These are phyloP conservation scores for Candida caryicola DNA, from an alignment of 805 yeast genomes.

Conservation along the genomic window DNA sequence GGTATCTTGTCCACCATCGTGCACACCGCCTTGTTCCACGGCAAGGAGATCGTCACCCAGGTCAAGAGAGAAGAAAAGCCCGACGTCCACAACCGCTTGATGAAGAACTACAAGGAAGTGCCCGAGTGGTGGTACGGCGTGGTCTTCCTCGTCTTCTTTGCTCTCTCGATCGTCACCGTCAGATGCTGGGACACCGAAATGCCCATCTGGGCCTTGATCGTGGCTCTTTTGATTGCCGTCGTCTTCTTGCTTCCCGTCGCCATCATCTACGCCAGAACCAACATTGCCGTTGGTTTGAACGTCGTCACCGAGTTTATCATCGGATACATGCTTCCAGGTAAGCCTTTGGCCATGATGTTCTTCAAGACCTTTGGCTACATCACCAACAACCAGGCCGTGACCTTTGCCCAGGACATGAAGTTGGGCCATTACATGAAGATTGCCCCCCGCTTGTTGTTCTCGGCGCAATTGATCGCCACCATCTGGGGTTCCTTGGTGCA, in stretches of 20 bases:
- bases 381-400: constrained; percentile 47
- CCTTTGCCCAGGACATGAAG: constrained; percentile 47
- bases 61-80: constrained; percentile 26
- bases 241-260: constrained; percentile 41
- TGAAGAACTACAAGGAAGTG: constrained; percentile 43
- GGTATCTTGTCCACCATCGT: constrained; percentile 59
- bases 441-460: constrained; percentile 38
- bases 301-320: constrained; percentile 43
- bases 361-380: constrained; percentile 48
- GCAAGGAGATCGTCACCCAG: constrained; percentile 45
- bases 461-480: constrained; percentile 44
- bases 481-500: constrained; percentile 42
- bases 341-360: constrained; percentile 48
- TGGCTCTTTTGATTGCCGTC: constrained; percentile 39
- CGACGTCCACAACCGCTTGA: constrained; percentile 52
- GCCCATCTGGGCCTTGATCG: constrained; percentile 41
- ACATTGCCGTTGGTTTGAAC: constrained; percentile 39
- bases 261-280: constrained; percentile 34
- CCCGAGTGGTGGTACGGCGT: constrained; percentile 46
- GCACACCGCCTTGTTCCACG: constrained; percentile 58
- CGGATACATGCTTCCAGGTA: constrained; percentile 47
- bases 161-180: constrained; percentile 36
- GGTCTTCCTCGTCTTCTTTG: constrained; percentile 27
- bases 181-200: constrained; percentile 41
- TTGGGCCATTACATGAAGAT: constrained; percentile 45